Evolutionary conservation across 2,329 filamentous ascomycete species (phyloP), one percentile per base, ranked within the genome.

Genomic region (Arthrobotrys conoides): DNA sequence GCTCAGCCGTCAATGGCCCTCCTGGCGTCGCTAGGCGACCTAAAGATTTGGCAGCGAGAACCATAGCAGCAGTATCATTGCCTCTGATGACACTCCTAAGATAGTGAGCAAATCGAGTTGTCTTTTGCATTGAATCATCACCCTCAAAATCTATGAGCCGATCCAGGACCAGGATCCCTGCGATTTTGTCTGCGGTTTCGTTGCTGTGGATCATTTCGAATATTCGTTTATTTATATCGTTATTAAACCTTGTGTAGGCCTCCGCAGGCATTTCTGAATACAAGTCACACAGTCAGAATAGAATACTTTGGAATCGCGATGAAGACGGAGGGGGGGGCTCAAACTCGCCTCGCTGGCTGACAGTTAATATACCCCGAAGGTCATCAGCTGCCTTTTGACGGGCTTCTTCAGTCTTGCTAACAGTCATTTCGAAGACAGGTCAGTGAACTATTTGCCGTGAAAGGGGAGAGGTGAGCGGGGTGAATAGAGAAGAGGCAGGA

Each of bases 81-180:
- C 95, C 95, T 82, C 94, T 90, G 82, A 99, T 88, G 46, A 97
- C 92, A 59, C 90, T 92, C 81, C 94, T 92, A 76, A 99, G 89
- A 83, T 95, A 96, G 80, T 93, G 93, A 55, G 93, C 93, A 83
- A 98, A 99, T 70, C 96, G 91, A 33, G 95, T 97, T 76, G 96
- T 97, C 85, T 98, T 98, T 82, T 93, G 90, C 41, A 93, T 93
- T 24, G 93, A 90, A 85, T 99, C 96, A 82, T 97, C 93, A 76
- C 94, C 95, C 82, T 97, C 95, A 84, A 98, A 97, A 84, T 97
- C 94, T 84, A 98, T 95, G 69, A 99, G 90, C 72, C 92, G 91
- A 84, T 97, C 95, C 79, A 99, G 89, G 76, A 95, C 95, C 82
- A 96, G 91, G 80, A 99, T 92, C 66, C 96, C 96, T 80, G 94